phyloP scores from a whole-genome alignment of 2,329 filamentous ascomycete species.

The Apiospora phragmitis region DNA sequence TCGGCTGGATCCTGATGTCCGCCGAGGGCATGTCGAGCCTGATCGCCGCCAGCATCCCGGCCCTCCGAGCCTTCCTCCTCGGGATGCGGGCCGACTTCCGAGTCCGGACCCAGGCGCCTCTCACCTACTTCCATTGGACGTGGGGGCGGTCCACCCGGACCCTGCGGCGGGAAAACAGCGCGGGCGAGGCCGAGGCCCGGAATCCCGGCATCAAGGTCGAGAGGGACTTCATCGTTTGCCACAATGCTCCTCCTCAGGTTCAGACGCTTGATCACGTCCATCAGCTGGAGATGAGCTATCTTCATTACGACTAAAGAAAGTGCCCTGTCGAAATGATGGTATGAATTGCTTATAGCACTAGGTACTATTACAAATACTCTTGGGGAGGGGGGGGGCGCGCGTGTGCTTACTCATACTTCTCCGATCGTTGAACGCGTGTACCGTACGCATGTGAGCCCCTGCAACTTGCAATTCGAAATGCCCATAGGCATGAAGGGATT shows the following conservation, averaged over 20 bases:
- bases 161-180: neutral
- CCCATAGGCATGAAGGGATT: no score
- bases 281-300: neutral
- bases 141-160: neutral
- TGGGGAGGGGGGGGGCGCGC: no score
- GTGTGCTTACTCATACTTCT: no score
- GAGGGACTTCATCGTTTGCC: neutral
- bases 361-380: no score
- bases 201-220: neutral
- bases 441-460: no score
- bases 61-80: constrained; percentile 12
- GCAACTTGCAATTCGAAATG: no score
- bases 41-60: constrained; percentile 14
- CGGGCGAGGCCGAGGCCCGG: neutral
- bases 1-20: constrained; percentile 13
- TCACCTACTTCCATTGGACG: neutral
- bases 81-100: neutral
- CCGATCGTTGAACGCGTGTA: no score
- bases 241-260: neutral
- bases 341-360: no score
- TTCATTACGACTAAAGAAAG: neutral
- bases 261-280: neutral
- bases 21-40: constrained; percentile 14
- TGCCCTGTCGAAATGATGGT: no score
- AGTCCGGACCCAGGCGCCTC: neutral